Evolutionary conservation across 768 basidiomycete genomes (phyloP), one percentile per base, ranked within the genome.

Genomic region (Fomitopsis serialis): DNA sequence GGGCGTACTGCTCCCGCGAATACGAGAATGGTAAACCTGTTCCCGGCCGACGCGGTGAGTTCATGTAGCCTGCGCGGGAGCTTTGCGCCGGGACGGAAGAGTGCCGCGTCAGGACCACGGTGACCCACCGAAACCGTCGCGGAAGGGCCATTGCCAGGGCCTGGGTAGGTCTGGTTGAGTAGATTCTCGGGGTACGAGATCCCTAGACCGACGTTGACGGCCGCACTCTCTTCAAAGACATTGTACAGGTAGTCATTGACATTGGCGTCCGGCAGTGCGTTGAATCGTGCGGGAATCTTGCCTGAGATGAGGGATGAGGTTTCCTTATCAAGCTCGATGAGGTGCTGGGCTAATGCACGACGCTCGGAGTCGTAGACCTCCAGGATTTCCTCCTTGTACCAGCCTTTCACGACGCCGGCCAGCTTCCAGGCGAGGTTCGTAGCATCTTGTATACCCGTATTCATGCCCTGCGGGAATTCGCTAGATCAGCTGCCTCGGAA

Each of bases 401-500:
- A 36, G 29, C n/a, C 47, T 7, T 35, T 48, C 24, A 32, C 10
- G 9, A 48, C 29, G 13, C 27, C 35, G 5, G 47, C 47, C 3
- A 48, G 47, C 47, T 48, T 48, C 47, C 47, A 48, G 4, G 47
- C 47, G 47, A 48, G 47, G 47, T 48, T 48, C 5, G 27, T 32
- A n/a, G 47, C 24, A 25, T 48, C 47, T 4, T 32, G 27, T 15
- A 48, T 36, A 25, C 47, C 47, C 5, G 47, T 48, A 25, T 48
- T 48, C 47, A 48, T 48, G 5, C 47, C 47, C 44, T 45, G 21
- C 7, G 13, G 19, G 15, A 8, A 15, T 17, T 4, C 15, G 37
- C 37, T 15, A 4, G 15, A 19, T 40, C 29, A 19, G 37, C 11
- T 11, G 11, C 11, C 15, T 4, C 6, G 37, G 6, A 19, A 17